Evolutionary conservation across 202 grass and related monocot genomes (phyloP).

Genomic region (Alloteropsis angusta): DNA sequence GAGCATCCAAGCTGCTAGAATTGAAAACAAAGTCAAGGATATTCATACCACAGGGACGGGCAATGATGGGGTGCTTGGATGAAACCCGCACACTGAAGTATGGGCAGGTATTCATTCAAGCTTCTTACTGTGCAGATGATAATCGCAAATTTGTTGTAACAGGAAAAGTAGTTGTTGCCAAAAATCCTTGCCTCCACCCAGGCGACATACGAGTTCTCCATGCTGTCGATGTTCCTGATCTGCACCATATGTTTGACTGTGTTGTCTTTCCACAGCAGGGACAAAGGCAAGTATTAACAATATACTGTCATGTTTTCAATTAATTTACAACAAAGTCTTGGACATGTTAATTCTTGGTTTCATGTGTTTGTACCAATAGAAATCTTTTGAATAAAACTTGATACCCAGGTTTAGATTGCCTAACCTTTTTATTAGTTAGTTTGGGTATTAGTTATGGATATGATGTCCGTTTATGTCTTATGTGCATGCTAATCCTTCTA

Average conservation of each 20-base stretch:
- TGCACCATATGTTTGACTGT: constrained; percentile 82
- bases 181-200: constrained; percentile 90
- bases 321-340: background rate
- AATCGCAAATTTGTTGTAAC: constrained; percentile 14
- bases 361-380: background rate
- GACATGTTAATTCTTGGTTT: background rate
- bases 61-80: constrained; percentile 94
- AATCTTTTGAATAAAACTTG: background rate
- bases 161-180: constrained; percentile 58
- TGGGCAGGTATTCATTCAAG: constrained; percentile 65
- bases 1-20: constrained; percentile 65
- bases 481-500: background rate
- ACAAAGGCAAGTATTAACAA: constrained; percentile 41
- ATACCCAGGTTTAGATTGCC: background rate
- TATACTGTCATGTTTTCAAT: background rate
- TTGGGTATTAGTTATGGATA: background rate
- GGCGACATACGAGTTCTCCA: constrained; percentile 71
- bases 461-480: background rate
- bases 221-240: constrained; percentile 60
- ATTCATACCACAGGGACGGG: constrained; percentile 56
- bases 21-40: constrained; percentile 78
- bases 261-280: constrained; percentile 95
- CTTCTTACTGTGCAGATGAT: constrained; percentile 29
- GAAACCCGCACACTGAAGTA: constrained; percentile 67
- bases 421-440: background rate